Evolutionary conservation across 2,329 filamentous ascomycete genomes (phyloP).

Genomic region (Xylariaceae sp.): DNA sequence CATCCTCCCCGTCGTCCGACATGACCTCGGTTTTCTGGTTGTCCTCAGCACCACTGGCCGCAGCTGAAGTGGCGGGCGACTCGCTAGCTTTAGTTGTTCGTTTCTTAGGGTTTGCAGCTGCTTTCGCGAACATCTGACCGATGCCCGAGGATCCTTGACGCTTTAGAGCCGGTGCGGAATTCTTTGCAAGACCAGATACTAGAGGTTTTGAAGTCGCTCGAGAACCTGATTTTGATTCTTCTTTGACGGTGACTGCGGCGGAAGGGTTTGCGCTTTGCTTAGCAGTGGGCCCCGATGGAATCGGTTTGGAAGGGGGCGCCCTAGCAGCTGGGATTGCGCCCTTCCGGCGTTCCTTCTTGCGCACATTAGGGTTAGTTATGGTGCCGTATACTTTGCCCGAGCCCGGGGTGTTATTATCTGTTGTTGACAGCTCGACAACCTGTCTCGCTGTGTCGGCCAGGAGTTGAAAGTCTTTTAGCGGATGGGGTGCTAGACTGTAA

Average conservation of each 20-base stretch:
- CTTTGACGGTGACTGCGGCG: conserved; percentile 33
- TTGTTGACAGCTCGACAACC: conserved; percentile 50
- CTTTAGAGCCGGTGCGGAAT: conserved; percentile 44
- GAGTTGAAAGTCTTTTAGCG: conserved; percentile 65
- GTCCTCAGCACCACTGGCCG: conserved; percentile 22
- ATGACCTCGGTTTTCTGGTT: conserved; percentile 21
- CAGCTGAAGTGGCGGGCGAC: conserved; percentile 14
- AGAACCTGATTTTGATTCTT: conserved; percentile 33
- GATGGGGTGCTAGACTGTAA: conserved; percentile 74
- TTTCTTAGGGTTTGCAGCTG: conserved; percentile 33
- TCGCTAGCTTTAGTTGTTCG: conserved; percentile 19
- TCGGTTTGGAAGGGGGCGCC: conserved; percentile 28
- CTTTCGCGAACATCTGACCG: conserved; percentile 35
- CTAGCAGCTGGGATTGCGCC: conserved; percentile 27
- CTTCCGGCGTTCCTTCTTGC: conserved; percentile 43
- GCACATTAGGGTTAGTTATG: conserved; percentile 69
- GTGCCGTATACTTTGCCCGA: conserved; percentile 63
- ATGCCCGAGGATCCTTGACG: conserved; percentile 39
- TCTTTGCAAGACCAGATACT: conserved; percentile 39
- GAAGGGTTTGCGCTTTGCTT: conserved; percentile 37
- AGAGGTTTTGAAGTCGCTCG: conserved; percentile 26
- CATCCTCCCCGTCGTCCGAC: conserved; percentile 35
- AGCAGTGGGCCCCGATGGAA: conserved; percentile 28
- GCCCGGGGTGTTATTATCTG: conserved; percentile 54
- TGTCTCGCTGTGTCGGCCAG: conserved; percentile 67